Percentiles rank a stretch among this genome's conserved stretches.
These are phyloP conservation scores for Candida rishiriensis DNA, from an alignment of 805 yeast species.

Conservation along the genomic window DNA sequence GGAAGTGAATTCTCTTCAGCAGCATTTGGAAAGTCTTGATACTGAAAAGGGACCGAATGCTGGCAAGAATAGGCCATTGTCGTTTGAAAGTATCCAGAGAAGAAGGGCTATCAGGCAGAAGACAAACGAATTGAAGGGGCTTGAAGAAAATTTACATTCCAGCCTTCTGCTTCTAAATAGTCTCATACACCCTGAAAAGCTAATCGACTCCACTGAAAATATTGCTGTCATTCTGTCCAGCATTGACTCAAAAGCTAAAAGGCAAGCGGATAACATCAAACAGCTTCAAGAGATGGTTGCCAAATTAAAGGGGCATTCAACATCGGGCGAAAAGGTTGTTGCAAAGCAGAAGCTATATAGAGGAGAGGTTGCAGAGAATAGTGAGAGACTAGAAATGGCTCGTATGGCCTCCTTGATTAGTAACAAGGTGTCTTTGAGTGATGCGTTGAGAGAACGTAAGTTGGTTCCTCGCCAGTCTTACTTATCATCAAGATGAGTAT, in stretches of 20 bases:
- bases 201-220: conserved; percentile 23
- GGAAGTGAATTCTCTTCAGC: conserved; percentile 6
- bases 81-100: conserved; percentile 16
- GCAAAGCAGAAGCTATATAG: not conserved
- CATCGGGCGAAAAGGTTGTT: no score
- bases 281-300: conserved; percentile 14
- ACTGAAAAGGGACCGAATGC: not conserved
- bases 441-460: conserved; percentile 5
- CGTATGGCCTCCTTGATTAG: conserved; percentile 8
- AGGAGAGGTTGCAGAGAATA: not conserved
- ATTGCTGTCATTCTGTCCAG: conserved; percentile 26
- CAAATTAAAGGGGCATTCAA: not conserved
- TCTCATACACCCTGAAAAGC: conserved; percentile 24
- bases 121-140: conserved; percentile 6
- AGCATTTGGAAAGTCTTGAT: conserved; percentile 5
- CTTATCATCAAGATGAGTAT: not conserved
- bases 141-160: conserved; percentile 19
- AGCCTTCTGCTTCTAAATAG: conserved; percentile 25
- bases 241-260: conserved; percentile 22
- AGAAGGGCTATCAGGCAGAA: conserved; percentile 15
- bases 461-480: conserved; percentile 1
- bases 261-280: conserved; percentile 13
- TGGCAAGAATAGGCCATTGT: conserved; percentile 11
- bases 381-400: conserved; percentile 10
- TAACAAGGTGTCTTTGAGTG: conserved; percentile 10